A percentile compares a stretch with the other conserved stretches of the same genome.
Evolutionary conservation across 1,284 basidiomycete genomes (phyloP).

Genomic region (Ceratobasidium sp.): DNA sequence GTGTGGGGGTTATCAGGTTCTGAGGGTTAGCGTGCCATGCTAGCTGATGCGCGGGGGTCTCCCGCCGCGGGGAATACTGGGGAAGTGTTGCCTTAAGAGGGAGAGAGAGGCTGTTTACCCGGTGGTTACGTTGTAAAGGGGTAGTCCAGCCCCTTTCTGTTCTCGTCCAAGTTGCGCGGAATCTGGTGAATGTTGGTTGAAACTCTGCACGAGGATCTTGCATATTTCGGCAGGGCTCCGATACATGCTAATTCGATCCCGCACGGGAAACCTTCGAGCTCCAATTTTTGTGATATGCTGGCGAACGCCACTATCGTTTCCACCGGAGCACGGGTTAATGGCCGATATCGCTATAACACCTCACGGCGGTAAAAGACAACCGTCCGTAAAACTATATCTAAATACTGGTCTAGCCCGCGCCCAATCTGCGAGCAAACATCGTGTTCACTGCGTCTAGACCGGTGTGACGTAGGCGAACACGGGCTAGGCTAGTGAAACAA

Average conservation of each 20-base stretch:
- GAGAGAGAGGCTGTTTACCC: background rate
- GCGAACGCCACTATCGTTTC: no score
- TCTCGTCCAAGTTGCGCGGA: background rate
- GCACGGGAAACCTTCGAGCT: background rate
- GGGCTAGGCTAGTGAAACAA: background rate
- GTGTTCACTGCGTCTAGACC: background rate
- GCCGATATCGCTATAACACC: no score
- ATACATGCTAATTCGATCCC: background rate
- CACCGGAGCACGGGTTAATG: no score
- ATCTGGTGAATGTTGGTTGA: background rate
- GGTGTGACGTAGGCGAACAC: conserved; percentile 5
- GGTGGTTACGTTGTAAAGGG: no score
- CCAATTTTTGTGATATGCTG: background rate
- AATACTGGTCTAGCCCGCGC: background rate
- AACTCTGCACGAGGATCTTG: background rate
- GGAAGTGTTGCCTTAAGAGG: background rate
- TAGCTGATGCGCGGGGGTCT: background rate
- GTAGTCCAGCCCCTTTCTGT: background rate
- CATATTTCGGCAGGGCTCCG: background rate
- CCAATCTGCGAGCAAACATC: background rate
- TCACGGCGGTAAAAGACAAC: background rate
- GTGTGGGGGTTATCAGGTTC: no score
- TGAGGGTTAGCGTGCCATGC: no score
- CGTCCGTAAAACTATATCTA: background rate
- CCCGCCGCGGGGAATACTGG: background rate